Base-by-base conservation (phyloP, 148 eudicot species). In the Rhododendron henanense region DNA sequence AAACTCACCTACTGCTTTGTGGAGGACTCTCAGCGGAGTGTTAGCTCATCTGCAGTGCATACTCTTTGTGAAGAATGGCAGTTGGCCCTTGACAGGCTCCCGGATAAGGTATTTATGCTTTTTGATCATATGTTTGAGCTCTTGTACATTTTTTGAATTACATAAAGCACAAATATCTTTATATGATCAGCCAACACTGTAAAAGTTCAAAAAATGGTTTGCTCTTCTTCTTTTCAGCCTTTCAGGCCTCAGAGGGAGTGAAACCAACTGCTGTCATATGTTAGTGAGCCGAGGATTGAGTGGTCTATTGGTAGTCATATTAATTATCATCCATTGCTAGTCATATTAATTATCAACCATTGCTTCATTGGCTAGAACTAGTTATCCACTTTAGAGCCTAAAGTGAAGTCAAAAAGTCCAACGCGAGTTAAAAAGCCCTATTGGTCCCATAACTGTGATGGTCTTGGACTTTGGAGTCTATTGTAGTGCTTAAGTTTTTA, bases 31-130 rank as follows among this genome's bases (percentile, higher is more conserved):
- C 89, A 84, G 79, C 88, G 10, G 37, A 79, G 79, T 86, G 74
- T 50, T 78, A 76, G 87, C 78, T 86, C 90, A 33, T 89, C 92
- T 48, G 83, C 84, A 31, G 86, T 93, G 83, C 95, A 87, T 84
- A 50, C 83, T 44, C 89, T 92, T 65, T 89, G 92, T 45, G 87
- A 93, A 83, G 87, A 91, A 86, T 95, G 98, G 98, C 88, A 88
- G 86, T 85, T 83, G 86, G 92, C 94, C 79, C 91, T 94, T 84
- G 95, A 91, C 79, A 91, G 87, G 79, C 90, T 93, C 39, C 94
- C 98, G 5, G 94, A 93, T 81, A 91, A 94, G 95, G 98, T 95
- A 91, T 61, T 48, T 41, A 21, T 81, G 25, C 83, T 5, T 59
- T 59, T 19, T 59, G 65, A 19, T 19, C n/a, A 5, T 59, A 59